Evolutionary conservation across 2,329 filamentous ascomycete species (phyloP).

Genomic region (Fusarium subglutinans): DNA sequence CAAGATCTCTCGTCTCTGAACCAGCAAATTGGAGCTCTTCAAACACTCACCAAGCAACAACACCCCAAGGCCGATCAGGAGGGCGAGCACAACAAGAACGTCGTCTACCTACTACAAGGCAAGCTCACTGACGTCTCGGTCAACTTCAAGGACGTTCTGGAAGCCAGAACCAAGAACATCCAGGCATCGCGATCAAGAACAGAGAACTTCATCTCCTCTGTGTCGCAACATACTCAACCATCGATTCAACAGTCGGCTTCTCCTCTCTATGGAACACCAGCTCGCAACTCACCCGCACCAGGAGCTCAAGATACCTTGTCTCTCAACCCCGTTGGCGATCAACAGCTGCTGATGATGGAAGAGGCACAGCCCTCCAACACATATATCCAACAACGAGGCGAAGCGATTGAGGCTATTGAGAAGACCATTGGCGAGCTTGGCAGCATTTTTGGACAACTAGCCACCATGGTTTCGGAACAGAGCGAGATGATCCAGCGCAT

Average conservation of each 20-base stretch:
- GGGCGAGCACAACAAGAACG: constrained; percentile 97
- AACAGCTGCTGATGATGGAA: constrained; percentile 91
- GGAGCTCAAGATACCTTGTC: constrained; percentile 79
- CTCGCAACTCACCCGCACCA: constrained; percentile 71
- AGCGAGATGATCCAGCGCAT: constrained; percentile 98
- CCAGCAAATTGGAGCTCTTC: constrained; percentile 86
- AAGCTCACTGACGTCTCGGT: constrained; percentile 91
- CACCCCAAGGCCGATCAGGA: constrained; percentile 81
- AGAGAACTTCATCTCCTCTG: constrained; percentile 94
- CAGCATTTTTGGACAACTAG: constrained; percentile 89
- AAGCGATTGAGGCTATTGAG: constrained; percentile 97
- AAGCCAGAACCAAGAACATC: constrained; percentile 97
- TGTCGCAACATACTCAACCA: constrained; percentile 78
- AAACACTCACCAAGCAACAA: constrained; percentile 78
- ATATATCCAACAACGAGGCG: constrained; percentile 92
- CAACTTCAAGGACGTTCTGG: constrained; percentile 97
- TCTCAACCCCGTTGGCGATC: constrained; percentile 81
- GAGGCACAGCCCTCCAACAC: constrained; percentile 86
- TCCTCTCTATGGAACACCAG: constrained; percentile 85
- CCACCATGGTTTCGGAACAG: constrained; percentile 97
- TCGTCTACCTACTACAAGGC: constrained; percentile 89
- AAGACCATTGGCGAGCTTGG: constrained; percentile 93
- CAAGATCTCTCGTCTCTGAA: constrained; percentile 89
- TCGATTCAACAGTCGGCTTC: constrained; percentile 80
- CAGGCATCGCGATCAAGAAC: constrained; percentile 91